Conservation (phyloP, 371 early-diverging fungal species). For the Mortierella sp. region DNA sequence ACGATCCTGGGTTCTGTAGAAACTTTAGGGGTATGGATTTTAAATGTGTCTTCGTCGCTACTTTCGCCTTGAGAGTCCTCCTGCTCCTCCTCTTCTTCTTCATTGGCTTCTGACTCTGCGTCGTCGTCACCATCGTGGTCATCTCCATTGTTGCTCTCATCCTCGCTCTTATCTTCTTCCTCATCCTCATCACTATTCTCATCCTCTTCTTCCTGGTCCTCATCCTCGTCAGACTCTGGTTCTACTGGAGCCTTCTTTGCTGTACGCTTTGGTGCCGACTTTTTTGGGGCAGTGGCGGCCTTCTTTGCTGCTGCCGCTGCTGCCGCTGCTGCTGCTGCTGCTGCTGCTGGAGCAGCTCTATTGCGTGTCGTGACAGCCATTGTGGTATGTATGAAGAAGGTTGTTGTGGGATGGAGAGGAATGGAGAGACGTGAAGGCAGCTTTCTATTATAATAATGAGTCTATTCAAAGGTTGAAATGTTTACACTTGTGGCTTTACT, state of each 20-base stretch:
- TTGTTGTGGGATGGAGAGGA: constrained; percentile 1
- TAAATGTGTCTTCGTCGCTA: constrained; percentile 45
- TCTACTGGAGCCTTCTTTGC: constrained; percentile 19
- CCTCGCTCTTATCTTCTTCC: constrained; percentile 29
- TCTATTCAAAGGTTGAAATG: constrained; percentile 4
- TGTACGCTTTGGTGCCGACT: constrained; percentile 13
- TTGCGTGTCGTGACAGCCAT: constrained; percentile 50
- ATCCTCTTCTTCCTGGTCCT: constrained; percentile 9
- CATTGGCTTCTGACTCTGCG: constrained; percentile 12
- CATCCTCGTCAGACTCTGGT: constrained; percentile 40
- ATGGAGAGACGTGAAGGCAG: constrained; percentile 1
- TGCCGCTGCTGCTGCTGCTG: constrained; percentile 14
- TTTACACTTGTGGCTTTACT: constrained; percentile 44
- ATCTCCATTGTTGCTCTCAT: not conserved
- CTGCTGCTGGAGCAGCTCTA: constrained; percentile 17
- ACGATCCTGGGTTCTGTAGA: constrained; percentile 19
- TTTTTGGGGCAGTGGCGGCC: constrained; percentile 12
- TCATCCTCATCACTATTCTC: not conserved
- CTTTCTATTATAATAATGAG: not conserved
- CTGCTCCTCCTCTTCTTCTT: constrained; percentile 14
- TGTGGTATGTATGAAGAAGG: not conserved
- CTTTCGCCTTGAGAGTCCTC: constrained; percentile 13
- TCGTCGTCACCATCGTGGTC: constrained; percentile 11
- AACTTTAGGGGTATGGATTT: constrained; percentile 53
- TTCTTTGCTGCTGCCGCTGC: constrained; percentile 16